Percentiles rank a stretch among this genome's conserved stretches.
These are phyloP conservation scores for Mycosphaerella sp. DNA, from an alignment of 2,329 filamentous ascomycete genomes.

Conservation along the genomic window DNA sequence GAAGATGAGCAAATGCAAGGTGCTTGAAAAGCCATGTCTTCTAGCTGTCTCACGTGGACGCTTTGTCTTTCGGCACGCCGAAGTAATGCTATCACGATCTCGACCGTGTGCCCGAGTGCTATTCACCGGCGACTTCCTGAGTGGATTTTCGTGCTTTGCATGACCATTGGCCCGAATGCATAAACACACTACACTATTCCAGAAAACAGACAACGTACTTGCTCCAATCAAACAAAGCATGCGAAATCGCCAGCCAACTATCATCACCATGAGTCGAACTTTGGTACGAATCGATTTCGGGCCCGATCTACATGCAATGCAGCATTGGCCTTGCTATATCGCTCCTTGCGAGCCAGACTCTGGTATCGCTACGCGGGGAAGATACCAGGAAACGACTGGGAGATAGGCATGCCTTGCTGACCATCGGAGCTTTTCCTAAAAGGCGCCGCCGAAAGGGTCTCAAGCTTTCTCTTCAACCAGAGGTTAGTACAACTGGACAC, in stretches of 20 bases:
- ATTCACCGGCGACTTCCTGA: neutral
- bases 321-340: neutral
- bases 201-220: neutral
- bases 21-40: slow-evolving; percentile 17
- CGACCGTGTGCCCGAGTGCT: neutral
- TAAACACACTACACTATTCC: neutral
- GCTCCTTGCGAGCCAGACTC: neutral
- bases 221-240: neutral
- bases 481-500: neutral
- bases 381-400: neutral
- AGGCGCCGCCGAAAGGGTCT: slow-evolving; percentile 1
- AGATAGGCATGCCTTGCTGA: neutral
- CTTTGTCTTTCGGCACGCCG: neutral
- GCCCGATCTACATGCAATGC: neutral
- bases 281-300: neutral
- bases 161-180: neutral
- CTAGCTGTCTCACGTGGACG: neutral
- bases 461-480: slow-evolving; percentile 5
- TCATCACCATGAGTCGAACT: neutral
- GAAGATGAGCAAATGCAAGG: slow-evolving; percentile 28
- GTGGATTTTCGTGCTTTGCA: neutral
- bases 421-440: neutral
- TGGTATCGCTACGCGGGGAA: neutral
- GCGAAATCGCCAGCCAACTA: neutral
- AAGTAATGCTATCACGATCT: neutral